Base-by-base conservation (phyloP, 2,329 filamentous ascomycete species). In the Aspergillus pseudoglaucus region DNA sequence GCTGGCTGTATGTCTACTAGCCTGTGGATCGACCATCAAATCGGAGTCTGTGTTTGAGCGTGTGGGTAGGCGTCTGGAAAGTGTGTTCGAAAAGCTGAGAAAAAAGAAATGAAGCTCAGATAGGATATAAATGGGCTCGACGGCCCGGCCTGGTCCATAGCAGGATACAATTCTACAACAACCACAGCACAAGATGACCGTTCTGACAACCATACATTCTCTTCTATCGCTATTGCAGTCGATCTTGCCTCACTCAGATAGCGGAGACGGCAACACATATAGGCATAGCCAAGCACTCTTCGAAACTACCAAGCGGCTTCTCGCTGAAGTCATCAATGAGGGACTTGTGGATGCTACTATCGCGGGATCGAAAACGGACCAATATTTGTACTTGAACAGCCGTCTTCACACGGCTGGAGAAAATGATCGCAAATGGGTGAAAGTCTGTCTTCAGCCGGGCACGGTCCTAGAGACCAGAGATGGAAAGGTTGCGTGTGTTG, bases 321-420 rank as follows among this genome's bases (percentile, higher is more conserved):
- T 55, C 4, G 47, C 48, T 12, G 41, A 49, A 6, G 15, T 54
- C n/a, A 20, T 55, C 2, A 55, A 55, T 35, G 53, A 55, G 40
- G 51, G 51, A 6, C 32, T 54, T 6, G 52, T 48, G 3, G 12
- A 41, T 35, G 44, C 42, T 23, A 49, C 33, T 7, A 10, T 48
- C 32, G 41, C 10, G 38, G 42, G n/a, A 5, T 32, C 43, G n/a
- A 39, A 32, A 38, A 37, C 7, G 14, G 14, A 14, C 27, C 37
- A 12, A 18, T 39, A 2, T 37, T 15, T 39, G 17, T 39, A 39
- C 18, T 15, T 39, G 37, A 15, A 39, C 18, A 15, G 15, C 6
- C 37, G 17, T 12, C 9, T 18, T 17, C 15, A 20, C 9, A 8
- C 35, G 4, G n/a, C n/a, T 10, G 9, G 2, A 7, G 9, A 17